Percentiles rank a stretch among this genome's conserved stretches.
phyloP scores from a whole-genome alignment of 2,329 filamentous ascomycete genomes.

The Ramularia endophylla region DNA sequence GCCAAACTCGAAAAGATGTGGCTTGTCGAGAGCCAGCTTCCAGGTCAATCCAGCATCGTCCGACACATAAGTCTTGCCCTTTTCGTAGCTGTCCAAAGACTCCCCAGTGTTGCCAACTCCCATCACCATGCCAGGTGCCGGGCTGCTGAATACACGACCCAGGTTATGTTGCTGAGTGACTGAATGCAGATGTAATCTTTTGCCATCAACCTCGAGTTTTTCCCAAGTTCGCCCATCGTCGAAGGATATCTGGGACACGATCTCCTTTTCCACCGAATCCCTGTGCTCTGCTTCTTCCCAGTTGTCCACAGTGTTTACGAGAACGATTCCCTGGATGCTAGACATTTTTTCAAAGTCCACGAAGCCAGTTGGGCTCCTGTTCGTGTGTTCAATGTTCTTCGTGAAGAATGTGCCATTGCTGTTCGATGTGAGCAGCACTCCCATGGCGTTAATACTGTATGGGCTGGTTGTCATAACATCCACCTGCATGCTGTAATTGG shows the following conservation, averaged over 20 bases:
- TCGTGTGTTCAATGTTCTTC: conserved; percentile 85
- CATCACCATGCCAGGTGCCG: conserved; percentile 89
- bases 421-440: conserved; percentile 89
- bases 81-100: conserved; percentile 60
- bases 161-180: conserved; percentile 78
- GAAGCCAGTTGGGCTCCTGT: conserved; percentile 66
- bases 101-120: conserved; percentile 86
- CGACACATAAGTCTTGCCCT: conserved; percentile 80
- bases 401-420: conserved; percentile 97
- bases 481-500: conserved; percentile 95
- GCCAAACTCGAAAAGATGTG: conserved; percentile 94
- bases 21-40: conserved; percentile 66
- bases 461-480: conserved; percentile 68
- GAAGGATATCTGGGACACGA: conserved; percentile 82
- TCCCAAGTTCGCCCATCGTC: conserved; percentile 89
- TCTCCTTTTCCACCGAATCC: conserved; percentile 51
- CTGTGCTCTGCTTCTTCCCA: conserved; percentile 65
- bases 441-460: conserved; percentile 58
- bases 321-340: conserved; percentile 83
- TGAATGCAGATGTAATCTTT: conserved; percentile 80
- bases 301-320: conserved; percentile 87
- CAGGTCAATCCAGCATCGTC: conserved; percentile 86
- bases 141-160: conserved; percentile 86
- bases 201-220: conserved; percentile 59
- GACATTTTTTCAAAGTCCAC: conserved; percentile 96